These are phyloP conservation scores for Candida ovalis DNA, from an alignment of 805 yeast genomes.

Conservation along the genomic window DNA sequence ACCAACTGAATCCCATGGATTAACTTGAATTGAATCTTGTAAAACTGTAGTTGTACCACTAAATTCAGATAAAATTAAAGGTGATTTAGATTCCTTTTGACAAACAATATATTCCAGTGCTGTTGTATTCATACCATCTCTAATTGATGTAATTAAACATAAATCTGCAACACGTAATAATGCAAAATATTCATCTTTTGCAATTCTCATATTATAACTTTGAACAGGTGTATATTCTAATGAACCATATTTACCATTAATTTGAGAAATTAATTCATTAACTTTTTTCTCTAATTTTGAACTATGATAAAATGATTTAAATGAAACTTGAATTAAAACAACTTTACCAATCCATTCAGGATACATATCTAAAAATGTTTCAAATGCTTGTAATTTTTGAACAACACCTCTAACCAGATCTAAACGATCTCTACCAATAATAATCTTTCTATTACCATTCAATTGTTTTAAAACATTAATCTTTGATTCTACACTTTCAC, in stretches of 20 bases:
- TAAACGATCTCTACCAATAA: slow-evolving; percentile 90
- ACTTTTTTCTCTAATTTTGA: slow-evolving; percentile 75
- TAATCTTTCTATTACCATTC: slow-evolving; percentile 65
- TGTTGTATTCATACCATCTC: slow-evolving; percentile 97
- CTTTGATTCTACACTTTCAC: slow-evolving; percentile 51
- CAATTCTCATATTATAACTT: slow-evolving; percentile 87
- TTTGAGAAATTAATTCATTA: slow-evolving; percentile 72
- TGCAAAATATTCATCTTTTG: slow-evolving; percentile 85
- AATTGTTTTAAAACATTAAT: slow-evolving; percentile 60
- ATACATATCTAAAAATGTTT: slow-evolving; percentile 79
- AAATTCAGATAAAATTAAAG: slow-evolving; percentile 87
- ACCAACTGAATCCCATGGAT: slow-evolving; percentile 97
- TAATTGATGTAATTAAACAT: slow-evolving; percentile 81
- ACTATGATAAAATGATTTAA: slow-evolving; percentile 63
- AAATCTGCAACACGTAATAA: slow-evolving; percentile 85
- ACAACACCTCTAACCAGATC: slow-evolving; percentile 91
- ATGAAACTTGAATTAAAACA: slow-evolving; percentile 86
- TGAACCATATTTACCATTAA: slow-evolving; percentile 81
- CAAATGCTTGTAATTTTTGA: slow-evolving; percentile 90
- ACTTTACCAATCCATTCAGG: slow-evolving; percentile 87
- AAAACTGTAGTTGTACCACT: slow-evolving; percentile 80
- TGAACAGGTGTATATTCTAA: slow-evolving; percentile 84
- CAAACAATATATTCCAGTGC: slow-evolving; percentile 89
- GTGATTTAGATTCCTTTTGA: slow-evolving; percentile 67
- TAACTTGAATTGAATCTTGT: slow-evolving; percentile 73